Evolutionary conservation across 2,329 filamentous ascomycete genomes (phyloP).

Genomic region (Colletotrichum liaoningense): DNA sequence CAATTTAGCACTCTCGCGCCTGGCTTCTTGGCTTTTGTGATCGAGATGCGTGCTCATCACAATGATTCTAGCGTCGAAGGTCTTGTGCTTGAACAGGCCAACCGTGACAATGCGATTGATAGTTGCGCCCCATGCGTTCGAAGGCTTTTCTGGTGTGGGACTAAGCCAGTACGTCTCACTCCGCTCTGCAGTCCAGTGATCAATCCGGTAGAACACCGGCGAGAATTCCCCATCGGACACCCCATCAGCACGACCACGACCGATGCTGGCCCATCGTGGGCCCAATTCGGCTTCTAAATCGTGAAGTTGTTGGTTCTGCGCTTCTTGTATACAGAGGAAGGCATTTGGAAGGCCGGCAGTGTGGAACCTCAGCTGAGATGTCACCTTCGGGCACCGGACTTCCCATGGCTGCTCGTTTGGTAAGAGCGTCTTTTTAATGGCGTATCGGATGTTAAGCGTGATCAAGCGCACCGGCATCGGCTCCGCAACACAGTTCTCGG

Average conservation of each 20-base stretch:
- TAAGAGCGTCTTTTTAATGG: slow-evolving; percentile 59
- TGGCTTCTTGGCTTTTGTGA: slow-evolving; percentile 65
- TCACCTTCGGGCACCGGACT: slow-evolving; percentile 64
- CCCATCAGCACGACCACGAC: slow-evolving; percentile 75
- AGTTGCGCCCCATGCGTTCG: slow-evolving; percentile 76
- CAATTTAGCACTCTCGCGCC: slow-evolving; percentile 68
- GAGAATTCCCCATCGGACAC: slow-evolving; percentile 78
- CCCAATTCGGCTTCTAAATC: slow-evolving; percentile 69
- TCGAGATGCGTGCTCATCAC: slow-evolving; percentile 79
- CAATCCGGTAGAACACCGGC: slow-evolving; percentile 78
- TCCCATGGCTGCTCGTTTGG: slow-evolving; percentile 69
- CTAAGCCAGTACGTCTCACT: slow-evolving; percentile 81
- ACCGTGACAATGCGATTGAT: slow-evolving; percentile 71
- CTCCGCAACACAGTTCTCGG: neutral
- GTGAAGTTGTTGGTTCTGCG: slow-evolving; percentile 68
- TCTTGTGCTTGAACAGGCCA: slow-evolving; percentile 67
- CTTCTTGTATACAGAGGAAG: slow-evolving; percentile 78
- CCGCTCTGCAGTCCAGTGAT: slow-evolving; percentile 67
- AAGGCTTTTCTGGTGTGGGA: slow-evolving; percentile 74
- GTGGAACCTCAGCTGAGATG: slow-evolving; percentile 65
- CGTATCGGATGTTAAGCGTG: slow-evolving; percentile 76
- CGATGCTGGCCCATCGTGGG: slow-evolving; percentile 68
- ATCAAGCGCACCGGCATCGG: slow-evolving; percentile 63
- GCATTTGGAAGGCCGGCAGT: slow-evolving; percentile 59
- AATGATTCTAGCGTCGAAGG: slow-evolving; percentile 60